Evolutionary conservation across 2,329 filamentous ascomycete genomes (phyloP), one percentile per base, ranked within the genome.

Genomic region (Dactylellina sp.): DNA sequence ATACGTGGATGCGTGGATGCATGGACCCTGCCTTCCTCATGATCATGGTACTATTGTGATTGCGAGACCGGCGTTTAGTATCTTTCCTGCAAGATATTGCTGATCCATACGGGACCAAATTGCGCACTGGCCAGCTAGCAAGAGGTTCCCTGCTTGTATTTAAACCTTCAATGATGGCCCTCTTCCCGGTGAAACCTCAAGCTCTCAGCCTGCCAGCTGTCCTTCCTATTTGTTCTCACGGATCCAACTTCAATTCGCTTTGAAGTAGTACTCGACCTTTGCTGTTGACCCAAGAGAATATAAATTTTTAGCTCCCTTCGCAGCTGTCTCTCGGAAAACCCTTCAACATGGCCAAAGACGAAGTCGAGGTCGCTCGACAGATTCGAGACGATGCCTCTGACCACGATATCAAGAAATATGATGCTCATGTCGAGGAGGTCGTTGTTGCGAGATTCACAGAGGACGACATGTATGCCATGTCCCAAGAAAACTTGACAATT

Each of bases 401-500:
- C 74, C 75, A 77, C 22, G 79, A 79, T 22, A 76, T 79, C 57
- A 72, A 72, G 42, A 61, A 42, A n/a, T 52, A 72, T 22, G 68
- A 72, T 52, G 68, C 50, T 18, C 79, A 82, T 64, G 78, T 83
- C 2, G 83, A 84, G 61, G 83, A 85, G 75, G 79, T 84, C 1
- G 81, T 81, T 22, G 81, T 84, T 28, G 82, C 82, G 16, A 81
- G 82, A 14, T 80, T 85, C 25, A 83, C 83, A 0, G 83, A 85
- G 28, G 83, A 84, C 9, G 82, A 84, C 71, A 70, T 85, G 14
- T 81, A 81, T 71, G 79, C 77, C 7, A 78, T 84, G 12, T 84
- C 83, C 0, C 63, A 78, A 39, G 81, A 84, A 28, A 81, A 82
- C 1, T 78, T 84, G 42, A 79, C 62, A 2, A 77, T 84, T 32